Percentiles rank a stretch among this genome's conserved stretches.
These are phyloP conservation scores for Solanum appendiculatum DNA, from an alignment of 257 asterid species.

Conservation along the genomic window DNA sequence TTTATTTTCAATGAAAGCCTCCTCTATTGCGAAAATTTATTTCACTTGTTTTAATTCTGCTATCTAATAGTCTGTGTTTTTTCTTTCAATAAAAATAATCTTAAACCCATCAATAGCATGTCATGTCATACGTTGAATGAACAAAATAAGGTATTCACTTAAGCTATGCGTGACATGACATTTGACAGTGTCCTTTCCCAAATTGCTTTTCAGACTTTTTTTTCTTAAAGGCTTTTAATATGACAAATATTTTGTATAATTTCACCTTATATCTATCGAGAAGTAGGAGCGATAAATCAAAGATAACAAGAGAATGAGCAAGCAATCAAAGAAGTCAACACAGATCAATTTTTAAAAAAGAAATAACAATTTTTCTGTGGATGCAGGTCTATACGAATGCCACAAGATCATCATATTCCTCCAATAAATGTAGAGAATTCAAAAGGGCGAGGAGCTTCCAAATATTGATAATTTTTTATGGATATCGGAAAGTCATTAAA, in stretches of 20 bases:
- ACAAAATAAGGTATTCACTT: too few species aligned
- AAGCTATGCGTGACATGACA: not conserved
- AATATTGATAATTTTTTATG: too few species aligned
- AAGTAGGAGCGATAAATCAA: not conserved
- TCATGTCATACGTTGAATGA: not conserved
- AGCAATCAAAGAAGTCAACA: not conserved
- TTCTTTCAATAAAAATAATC: too few species aligned
- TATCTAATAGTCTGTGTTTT: not conserved
- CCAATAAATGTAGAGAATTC: not conserved
- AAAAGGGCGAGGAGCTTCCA: too few species aligned
- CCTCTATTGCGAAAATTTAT: rapidly evolving
- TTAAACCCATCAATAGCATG: not conserved
- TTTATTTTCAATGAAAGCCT: not conserved
- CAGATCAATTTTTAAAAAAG: too few species aligned
- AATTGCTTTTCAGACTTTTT: too few species aligned
- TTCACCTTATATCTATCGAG: not conserved
- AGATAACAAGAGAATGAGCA: not conserved
- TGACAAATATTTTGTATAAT: not conserved
- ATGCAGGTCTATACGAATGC: not conserved
- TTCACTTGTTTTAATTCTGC: too few species aligned
- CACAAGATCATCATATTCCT: not conserved
- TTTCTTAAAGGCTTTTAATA: not conserved
- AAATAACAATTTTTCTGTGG: not conserved
- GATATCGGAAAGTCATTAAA: too few species aligned
- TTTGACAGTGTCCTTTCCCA: not conserved